phyloP scores from a whole-genome alignment of 306 rosid species.

The Mimosa pudica region DNA sequence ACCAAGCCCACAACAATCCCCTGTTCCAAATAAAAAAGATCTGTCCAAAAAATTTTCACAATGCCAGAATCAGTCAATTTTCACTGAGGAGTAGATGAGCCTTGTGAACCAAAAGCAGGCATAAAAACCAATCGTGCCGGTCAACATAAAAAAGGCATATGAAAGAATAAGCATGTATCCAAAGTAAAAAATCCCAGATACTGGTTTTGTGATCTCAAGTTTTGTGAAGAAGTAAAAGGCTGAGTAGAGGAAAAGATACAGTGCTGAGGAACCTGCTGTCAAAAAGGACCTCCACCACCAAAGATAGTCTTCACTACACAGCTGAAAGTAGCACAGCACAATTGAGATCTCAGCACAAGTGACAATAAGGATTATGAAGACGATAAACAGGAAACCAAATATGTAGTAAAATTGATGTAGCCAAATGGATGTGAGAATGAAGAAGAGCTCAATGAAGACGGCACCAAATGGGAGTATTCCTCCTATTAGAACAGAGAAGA shows the following conservation, averaged over 20 bases:
- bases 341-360: conserved; percentile 77
- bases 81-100: conserved; percentile 80
- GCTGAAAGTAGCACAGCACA: conserved; percentile 82
- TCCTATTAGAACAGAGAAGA: conserved; percentile 65
- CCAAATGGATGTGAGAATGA: conserved; percentile 80
- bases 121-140: conserved; percentile 76
- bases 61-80: conserved; percentile 53
- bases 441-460: conserved; percentile 72
- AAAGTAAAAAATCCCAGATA: conserved; percentile 66
- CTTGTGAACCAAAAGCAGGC: conserved; percentile 78
- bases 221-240: conserved; percentile 76
- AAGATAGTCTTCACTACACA: conserved; percentile 73
- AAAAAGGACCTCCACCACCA: conserved; percentile 88
- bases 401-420: conserved; percentile 72
- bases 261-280: conserved; percentile 77
- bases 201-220: conserved; percentile 70
- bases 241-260: conserved; percentile 70
- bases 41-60: conserved; percentile 20
- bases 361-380: conserved; percentile 64
- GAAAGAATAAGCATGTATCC: conserved; percentile 78
- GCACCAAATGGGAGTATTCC: conserved; percentile 86
- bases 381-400: conserved; percentile 70
- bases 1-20: conserved; percentile 7
- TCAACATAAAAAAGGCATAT: conserved; percentile 64
- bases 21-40: conserved; percentile 27